These are phyloP conservation scores for Centaurea solstitialis DNA, from an alignment of 129 eudicot species.

Conservation along the genomic window DNA sequence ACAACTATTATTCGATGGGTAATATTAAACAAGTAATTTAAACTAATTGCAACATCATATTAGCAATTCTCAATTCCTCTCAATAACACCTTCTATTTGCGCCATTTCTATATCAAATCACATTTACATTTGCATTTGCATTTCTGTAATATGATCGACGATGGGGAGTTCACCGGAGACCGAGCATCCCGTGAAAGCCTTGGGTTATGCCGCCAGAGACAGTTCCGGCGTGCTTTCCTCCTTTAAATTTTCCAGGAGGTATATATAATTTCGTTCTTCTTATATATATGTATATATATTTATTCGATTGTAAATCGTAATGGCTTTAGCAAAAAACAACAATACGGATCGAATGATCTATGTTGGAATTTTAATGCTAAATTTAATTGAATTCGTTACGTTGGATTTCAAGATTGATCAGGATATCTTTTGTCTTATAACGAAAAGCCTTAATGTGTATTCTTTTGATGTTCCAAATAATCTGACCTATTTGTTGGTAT, in stretches of 20 bases:
- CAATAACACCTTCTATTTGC: background rate
- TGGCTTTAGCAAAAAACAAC: background rate
- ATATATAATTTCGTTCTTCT: background rate
- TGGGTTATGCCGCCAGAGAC: constrained; percentile 62
- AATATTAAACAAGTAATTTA: no score
- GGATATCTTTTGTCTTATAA: no score
- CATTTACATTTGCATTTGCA: background rate
- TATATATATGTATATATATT: background rate
- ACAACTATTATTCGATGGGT: no score
- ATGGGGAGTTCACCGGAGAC: constrained; percentile 43
- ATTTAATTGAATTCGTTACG: no score
- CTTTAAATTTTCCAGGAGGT: constrained; percentile 60
- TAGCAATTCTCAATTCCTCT: background rate
- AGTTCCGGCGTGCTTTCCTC: constrained; percentile 47
- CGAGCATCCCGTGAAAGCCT: constrained; percentile 54
- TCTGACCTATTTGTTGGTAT: no score
- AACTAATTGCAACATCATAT: background rate
- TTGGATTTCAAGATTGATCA: no score
- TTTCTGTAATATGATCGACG: background rate
- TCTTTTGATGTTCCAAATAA: no score
- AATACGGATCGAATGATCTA: no score
- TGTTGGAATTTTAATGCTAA: no score
- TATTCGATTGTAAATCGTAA: background rate
- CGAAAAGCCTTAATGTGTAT: no score
- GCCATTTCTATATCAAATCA: background rate